Evolutionary conservation across 805 yeast species (phyloP), one percentile per base, ranked within the genome.

Genomic region (Spathaspora boniae): DNA sequence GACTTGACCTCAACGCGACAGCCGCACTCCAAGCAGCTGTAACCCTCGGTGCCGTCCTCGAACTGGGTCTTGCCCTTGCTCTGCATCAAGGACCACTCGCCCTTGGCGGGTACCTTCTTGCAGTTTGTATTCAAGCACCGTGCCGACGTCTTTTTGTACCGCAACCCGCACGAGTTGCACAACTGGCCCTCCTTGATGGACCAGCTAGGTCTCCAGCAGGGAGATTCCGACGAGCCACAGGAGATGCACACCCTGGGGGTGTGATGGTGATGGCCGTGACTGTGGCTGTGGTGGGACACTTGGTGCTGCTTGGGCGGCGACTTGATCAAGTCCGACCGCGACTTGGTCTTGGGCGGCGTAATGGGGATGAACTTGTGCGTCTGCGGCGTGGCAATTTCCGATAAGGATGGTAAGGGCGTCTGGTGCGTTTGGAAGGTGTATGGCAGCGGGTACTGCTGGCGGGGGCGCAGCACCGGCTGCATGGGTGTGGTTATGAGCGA

Each of bases 131-230:
- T 83, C 33, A 84, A 66, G 62, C 98, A 91, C 53, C 97, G 74
- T 3, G 95, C 95, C 18, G 86, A 85, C 0, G 97, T 89, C 65
- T 91, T 91, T 60, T 93, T 89, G 65, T 86, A 91, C 45, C 98
- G 72, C 50, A 91, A 68, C 1, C 98, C 98, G 62, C 98, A 91
- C 1, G 96, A 86, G 56, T 91, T 91, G 68, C 98, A 91, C 47
- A 91, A 72, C 64, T 89, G 98, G n/a, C 97, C 98, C 43, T 84
- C 87, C 45, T 80, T 69, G 18, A 79, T 70, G 3, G 91, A 80
- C 98, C 98, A 91, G 4, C 95, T 83, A 1, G 98, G 98, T 54
- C 98, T 76, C 98, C 98, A 91, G 60, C 98, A 91, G 4, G 98
- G 98, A 5, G 95, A 85, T 48, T 85, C 93, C 37, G 80, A 82